Conservation (phyloP, 2,329 filamentous ascomycete genomes). For the Venturia oleaginea region DNA sequence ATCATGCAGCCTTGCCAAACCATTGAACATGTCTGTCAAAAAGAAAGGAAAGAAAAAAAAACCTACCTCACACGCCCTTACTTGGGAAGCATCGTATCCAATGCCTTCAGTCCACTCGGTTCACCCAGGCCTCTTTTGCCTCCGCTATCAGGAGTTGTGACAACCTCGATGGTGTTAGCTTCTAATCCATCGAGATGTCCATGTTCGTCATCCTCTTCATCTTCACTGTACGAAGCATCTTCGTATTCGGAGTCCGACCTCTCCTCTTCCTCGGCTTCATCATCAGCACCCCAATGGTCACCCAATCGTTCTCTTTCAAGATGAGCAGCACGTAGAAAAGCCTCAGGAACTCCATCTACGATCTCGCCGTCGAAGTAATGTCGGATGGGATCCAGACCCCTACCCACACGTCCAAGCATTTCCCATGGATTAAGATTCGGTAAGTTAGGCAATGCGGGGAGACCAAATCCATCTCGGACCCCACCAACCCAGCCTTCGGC, state of each 20-base stretch:
- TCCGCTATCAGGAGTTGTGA: not conserved
- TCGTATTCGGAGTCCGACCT: slow-evolving; percentile 21
- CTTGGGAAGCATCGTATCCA: not conserved
- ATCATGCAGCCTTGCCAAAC: not conserved
- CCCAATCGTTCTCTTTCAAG: not conserved
- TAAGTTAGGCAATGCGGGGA: slow-evolving; percentile 6
- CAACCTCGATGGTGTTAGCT: not conserved
- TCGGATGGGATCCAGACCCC: slow-evolving; percentile 23
- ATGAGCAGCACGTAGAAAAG: not conserved
- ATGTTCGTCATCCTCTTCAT: slow-evolving; percentile 17
- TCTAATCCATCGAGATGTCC: not conserved
- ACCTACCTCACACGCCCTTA: not conserved
- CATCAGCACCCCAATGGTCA: not conserved
- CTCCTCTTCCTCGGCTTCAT: slow-evolving; percentile 13
- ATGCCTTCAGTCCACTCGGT: not conserved
- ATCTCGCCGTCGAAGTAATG: slow-evolving; percentile 23
- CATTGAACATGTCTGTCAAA: not conserved
- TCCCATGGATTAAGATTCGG: slow-evolving; percentile 20
- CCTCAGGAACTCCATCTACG: slow-evolving; percentile 20
- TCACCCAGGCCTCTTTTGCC: not conserved
- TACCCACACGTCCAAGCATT: slow-evolving; percentile 19
- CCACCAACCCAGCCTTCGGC: slow-evolving; percentile 15
- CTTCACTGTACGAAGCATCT: slow-evolving; percentile 20
- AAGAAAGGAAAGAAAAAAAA: too few species aligned
- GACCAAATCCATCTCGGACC: slow-evolving; percentile 14